Evolutionary conservation across 1,284 basidiomycete genomes (phyloP), one percentile per base, ranked within the genome.

Genomic region (Ceratobasidium theobromae): DNA sequence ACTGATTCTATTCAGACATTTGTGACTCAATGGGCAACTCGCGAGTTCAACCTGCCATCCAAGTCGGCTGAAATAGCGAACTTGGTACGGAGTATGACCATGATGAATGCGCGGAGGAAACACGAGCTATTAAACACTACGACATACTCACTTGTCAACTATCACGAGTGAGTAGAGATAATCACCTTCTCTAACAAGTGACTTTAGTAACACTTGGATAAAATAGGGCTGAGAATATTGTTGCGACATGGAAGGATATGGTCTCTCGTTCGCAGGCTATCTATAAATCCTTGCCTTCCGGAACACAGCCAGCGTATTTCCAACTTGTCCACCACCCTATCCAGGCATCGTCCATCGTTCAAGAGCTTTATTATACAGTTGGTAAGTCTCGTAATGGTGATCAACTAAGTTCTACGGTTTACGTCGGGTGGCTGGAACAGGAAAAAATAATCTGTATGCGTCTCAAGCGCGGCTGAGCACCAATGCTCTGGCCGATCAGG

Each of bases 301-400:
- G 70, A 1, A 78, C 76, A 68, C 77, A 86, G 70, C 77, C 85
- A 0, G 81, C 87, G 0, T 89, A 84, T 78, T 88, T 85, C 79
- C 80, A 89, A 73, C 78, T 86, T 21, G 80, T 89, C 0, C 84
- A 85, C 21, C 85, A 87, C 69, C 83, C 85, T 1, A 80, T 88
- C 8, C 75, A 81, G 54, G 86, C 86, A 1, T 83, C 82, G 67
- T 76, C 77, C 25, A 87, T 84, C 64, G 73, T 88, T 8, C 81
- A 79, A 8, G 79, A 79, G 53, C 80, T 88, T 77, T 80, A 84
- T 72, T 79, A 87, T 48, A 75, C 79, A 35, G 84, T 83, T 38
- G 84, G 84, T 40, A 12, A 27, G 58, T 60, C 14, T 52, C 30
- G 35, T 8, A 38, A 38, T 38, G 9, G 8, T 38, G 16, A 8